These are phyloP conservation scores for Magnaporthiopsis poae DNA, from an alignment of 2,329 filamentous ascomycete species.

Conservation along the genomic window DNA sequence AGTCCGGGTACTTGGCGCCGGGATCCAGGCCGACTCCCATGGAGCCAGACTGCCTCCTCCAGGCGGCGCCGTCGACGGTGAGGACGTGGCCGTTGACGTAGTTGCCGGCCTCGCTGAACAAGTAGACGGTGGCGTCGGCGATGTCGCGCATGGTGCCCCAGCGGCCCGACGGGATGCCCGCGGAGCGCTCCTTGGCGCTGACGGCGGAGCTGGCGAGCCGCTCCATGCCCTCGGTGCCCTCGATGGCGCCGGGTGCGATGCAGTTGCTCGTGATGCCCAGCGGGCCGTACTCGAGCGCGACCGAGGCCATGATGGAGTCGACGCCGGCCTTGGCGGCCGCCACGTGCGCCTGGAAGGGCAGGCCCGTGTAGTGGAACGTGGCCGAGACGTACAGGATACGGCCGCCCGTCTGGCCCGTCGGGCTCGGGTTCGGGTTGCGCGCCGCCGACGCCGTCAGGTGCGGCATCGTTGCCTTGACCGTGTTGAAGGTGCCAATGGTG, in stretches of 20 bases:
- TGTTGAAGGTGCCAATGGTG: slow-evolving; percentile 86
- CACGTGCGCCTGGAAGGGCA: slow-evolving; percentile 81
- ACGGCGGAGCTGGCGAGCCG: slow-evolving; percentile 40
- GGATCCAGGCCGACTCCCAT: slow-evolving; percentile 36
- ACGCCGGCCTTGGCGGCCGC: slow-evolving; percentile 83
- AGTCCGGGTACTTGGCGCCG: slow-evolving; percentile 44
- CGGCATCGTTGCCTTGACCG: slow-evolving; percentile 80
- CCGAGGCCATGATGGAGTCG: slow-evolving; percentile 69
- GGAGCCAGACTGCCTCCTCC: slow-evolving; percentile 40
- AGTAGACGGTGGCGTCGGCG: slow-evolving; percentile 79
- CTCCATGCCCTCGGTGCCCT: slow-evolving; percentile 70
- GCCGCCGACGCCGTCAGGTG: slow-evolving; percentile 67
- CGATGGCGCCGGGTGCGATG: slow-evolving; percentile 79
- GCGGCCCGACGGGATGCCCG: slow-evolving; percentile 60
- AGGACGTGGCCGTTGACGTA: slow-evolving; percentile 77
- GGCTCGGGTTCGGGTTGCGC: slow-evolving; percentile 47
- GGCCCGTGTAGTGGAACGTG: slow-evolving; percentile 81
- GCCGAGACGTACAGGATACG: slow-evolving; percentile 85
- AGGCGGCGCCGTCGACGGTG: slow-evolving; percentile 58
- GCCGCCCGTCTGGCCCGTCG: slow-evolving; percentile 61
- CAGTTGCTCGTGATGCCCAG: slow-evolving; percentile 79
- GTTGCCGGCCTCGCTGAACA: slow-evolving; percentile 77
- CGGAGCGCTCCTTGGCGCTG: slow-evolving; percentile 24
- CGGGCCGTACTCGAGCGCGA: slow-evolving; percentile 84
- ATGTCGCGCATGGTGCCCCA: slow-evolving; percentile 78